Conservation (phyloP, 2,329 filamentous ascomycete genomes). For the Trichoderma hamatum region DNA sequence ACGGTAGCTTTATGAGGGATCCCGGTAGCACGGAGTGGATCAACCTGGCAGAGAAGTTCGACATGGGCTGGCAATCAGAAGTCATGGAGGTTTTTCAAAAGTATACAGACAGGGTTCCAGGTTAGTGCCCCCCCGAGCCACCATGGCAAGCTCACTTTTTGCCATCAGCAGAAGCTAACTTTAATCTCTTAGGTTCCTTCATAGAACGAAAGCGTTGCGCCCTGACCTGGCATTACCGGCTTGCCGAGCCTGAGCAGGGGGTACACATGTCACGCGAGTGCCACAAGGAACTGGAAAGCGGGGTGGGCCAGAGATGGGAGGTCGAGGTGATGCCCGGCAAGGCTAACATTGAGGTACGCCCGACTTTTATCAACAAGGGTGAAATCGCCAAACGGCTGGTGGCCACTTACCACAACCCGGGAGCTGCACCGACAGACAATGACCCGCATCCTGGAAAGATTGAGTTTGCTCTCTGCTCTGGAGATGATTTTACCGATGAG, state of each 20-base stretch:
- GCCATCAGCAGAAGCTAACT: conserved; percentile 1
- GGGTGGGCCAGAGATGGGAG: conserved; percentile 77
- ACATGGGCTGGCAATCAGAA: conserved; percentile 92
- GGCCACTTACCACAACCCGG: conserved; percentile 64
- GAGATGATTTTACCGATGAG: conserved; percentile 97
- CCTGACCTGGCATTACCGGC: conserved; percentile 95
- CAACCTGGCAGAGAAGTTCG: conserved; percentile 80
- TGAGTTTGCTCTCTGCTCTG: conserved; percentile 87
- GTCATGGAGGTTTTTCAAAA: conserved; percentile 83
- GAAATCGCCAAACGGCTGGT: conserved; percentile 88
- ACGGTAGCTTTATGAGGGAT: conserved; percentile 90
- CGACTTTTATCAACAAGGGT: conserved; percentile 96
- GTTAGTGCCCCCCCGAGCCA: conserved; percentile 48
- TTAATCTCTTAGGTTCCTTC: conserved; percentile 68
- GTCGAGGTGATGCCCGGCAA: conserved; percentile 97
- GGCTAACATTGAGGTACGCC: conserved; percentile 95
- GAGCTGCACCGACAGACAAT: conserved; percentile 50
- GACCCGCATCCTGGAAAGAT: conserved; percentile 56
- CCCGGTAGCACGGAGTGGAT: conserved; percentile 80
- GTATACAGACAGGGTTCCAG: conserved; percentile 84
- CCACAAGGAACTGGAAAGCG: conserved; percentile 76
- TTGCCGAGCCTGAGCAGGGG: conserved; percentile 84
- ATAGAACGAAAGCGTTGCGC: conserved; percentile 94
- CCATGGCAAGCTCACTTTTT: not conserved
- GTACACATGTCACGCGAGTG: conserved; percentile 78